Evolutionary conservation across 257 asterid species (phyloP), one percentile per base, ranked within the genome.

Genomic region (Plectranthus barbatus): DNA sequence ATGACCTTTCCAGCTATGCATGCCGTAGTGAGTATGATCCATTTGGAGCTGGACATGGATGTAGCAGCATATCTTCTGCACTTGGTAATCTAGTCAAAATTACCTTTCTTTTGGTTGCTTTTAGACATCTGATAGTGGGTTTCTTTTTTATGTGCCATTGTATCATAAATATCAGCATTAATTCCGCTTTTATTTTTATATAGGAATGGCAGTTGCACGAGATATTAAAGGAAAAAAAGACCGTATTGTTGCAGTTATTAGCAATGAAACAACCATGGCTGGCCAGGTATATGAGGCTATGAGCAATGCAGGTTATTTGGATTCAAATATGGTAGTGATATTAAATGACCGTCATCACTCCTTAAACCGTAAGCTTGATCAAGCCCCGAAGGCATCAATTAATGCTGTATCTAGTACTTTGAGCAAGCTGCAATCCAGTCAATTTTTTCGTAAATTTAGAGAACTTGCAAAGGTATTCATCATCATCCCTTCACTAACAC

Each of bases 261-360:
- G 92, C 81, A 88, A 91, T 26, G 95, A 85, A 76, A 82, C 96
- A 31, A 91, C 83, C 59, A 76, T 82, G 91, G 83, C 96, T 4
- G 97, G 97, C 37, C 97, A 91, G 81, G 82, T 87, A 73, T 91
- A 91, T 20, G 97, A 91, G 80, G 97, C 95, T 58, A 91, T 87
- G 96, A 78, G 94, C 76, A 91, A 91, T 77, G 95, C 97, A 19
- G 97, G 97, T 18, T 88, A 81, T 74, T 70, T 91, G 77, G 96
- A 91, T 73, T 84, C 96, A 49, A 84, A 91, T 72, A 67, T 91
- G 91, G 72, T 91, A 42, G 96, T 91, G 67, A 86, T 91, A 79
- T 77, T 87, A 69, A 84, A 82, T 49, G 95, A 88, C 72, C 83
- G 85, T 62, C 89, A 65, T 56, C 89, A 88, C 60, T 75, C 91